Percentiles rank a stretch among this genome's conserved stretches.
Conservation (phyloP, 177 flowering plant genomes). For the Vitis hybrid region DNA sequence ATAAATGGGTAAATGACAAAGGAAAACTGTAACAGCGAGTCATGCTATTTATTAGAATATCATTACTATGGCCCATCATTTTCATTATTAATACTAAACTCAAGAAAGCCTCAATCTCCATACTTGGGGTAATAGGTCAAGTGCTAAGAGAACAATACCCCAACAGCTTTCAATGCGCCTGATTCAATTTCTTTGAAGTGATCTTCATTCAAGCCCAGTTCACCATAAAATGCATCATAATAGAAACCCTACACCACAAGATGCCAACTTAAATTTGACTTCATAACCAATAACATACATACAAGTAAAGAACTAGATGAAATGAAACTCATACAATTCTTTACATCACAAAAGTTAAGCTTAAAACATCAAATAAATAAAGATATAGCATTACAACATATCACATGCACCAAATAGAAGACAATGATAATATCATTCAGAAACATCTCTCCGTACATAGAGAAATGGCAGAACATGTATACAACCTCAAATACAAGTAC, state of each 20-base stretch:
- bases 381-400: not conserved
- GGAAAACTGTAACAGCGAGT: too few relatives aligned
- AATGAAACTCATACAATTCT: not conserved
- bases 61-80: too few relatives aligned
- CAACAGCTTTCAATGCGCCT: conserved; percentile 74
- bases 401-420: too few relatives aligned
- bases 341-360: too few relatives aligned
- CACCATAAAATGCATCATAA: conserved; percentile 97
- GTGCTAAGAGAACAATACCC: conserved; percentile 41
- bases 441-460: too few relatives aligned
- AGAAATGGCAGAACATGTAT: too few relatives aligned
- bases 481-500: too few relatives aligned
- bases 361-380: not conserved
- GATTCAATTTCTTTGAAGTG: conserved; percentile 73
- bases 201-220: conserved; percentile 84
- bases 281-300: not conserved
- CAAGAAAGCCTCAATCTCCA: not conserved
- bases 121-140: not conserved
- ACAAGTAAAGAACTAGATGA: not conserved
- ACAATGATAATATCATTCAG: too few relatives aligned
- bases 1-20: too few relatives aligned
- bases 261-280: not conserved
- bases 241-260: conserved; percentile 75
- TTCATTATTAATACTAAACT: too few relatives aligned
- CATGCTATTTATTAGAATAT: too few relatives aligned